These are phyloP conservation scores for Zymoseptoria brevis DNA, from an alignment of 2,329 filamentous ascomycete genomes.

Conservation along the genomic window DNA sequence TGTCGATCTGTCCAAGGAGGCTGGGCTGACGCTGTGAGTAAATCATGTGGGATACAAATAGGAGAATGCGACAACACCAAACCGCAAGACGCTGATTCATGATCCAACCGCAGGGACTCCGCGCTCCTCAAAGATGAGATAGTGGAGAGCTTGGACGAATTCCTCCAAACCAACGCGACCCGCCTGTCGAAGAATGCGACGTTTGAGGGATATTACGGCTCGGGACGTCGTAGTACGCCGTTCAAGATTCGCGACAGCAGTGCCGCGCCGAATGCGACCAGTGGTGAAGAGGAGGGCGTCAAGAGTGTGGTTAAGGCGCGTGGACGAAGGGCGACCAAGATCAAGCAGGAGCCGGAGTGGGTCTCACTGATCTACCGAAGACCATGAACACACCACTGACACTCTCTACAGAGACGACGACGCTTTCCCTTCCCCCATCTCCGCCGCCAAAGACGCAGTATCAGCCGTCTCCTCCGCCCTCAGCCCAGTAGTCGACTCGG, in stretches of 20 bases:
- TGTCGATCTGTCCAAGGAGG: slow-evolving; percentile 24
- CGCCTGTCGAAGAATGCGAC: slow-evolving; percentile 55
- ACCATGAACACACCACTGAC: not conserved
- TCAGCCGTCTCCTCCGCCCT: slow-evolving; percentile 9
- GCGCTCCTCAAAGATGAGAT: slow-evolving; percentile 71
- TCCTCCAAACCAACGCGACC: slow-evolving; percentile 60
- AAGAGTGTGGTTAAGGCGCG: slow-evolving; percentile 25
- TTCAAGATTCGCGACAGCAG: slow-evolving; percentile 36
- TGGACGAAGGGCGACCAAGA: slow-evolving; percentile 24
- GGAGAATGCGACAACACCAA: slow-evolving; percentile 43
- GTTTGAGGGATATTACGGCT: slow-evolving; percentile 67
- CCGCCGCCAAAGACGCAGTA: slow-evolving; percentile 7
- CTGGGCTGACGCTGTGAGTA: slow-evolving; percentile 25
- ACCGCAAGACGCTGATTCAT: not conserved
- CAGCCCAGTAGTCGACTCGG: not conserved
- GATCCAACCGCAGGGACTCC: slow-evolving; percentile 34
- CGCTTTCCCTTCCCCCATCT: slow-evolving; percentile 13
- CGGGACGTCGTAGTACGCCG: slow-evolving; percentile 42
- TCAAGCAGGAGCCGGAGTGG: slow-evolving; percentile 31
- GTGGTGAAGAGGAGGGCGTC: slow-evolving; percentile 22
- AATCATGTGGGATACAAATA: not conserved
- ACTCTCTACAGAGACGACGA: slow-evolving; percentile 14
- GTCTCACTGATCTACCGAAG: slow-evolving; percentile 3
- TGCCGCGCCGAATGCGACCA: slow-evolving; percentile 13
- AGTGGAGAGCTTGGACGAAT: slow-evolving; percentile 64